A percentile compares a stretch with the other conserved stretches of the same genome.
These are phyloP conservation scores for Didymella segeticola DNA, from an alignment of 2,329 filamentous ascomycete genomes.

Conservation along the genomic window DNA sequence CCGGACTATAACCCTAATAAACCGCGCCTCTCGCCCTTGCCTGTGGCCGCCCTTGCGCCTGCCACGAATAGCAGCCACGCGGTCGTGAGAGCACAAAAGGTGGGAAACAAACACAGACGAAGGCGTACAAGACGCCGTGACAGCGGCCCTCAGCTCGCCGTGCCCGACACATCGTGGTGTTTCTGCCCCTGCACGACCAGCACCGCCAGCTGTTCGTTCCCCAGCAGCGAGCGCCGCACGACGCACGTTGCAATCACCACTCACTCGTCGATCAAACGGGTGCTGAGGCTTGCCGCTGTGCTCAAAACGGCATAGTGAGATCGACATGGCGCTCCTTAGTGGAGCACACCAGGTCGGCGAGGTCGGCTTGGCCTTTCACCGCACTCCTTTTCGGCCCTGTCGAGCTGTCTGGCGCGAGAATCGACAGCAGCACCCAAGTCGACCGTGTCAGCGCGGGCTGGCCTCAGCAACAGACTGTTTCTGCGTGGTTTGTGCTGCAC, in stretches of 20 bases:
- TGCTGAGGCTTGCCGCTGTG: constrained; percentile 42
- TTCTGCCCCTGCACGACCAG: constrained; percentile 12
- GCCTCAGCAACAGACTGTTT: constrained; percentile 6
- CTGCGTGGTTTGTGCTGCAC: constrained; percentile 16
- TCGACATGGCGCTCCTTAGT: constrained; percentile 37
- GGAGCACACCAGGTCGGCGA: constrained; percentile 47
- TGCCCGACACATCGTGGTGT: constrained; percentile 16
- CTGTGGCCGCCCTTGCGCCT: constrained; percentile 10
- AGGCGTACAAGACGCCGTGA: constrained; percentile 7
- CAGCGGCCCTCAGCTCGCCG: constrained; percentile 19
- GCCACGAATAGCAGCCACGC: constrained; percentile 19
- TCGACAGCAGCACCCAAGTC: constrained; percentile 3
- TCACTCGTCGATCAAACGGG: constrained; percentile 49
- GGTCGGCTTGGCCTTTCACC: constrained; percentile 36
- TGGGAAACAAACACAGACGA: neutral
- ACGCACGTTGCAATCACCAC: constrained; percentile 42
- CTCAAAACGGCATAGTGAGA: constrained; percentile 33
- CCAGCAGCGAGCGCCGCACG: constrained; percentile 33
- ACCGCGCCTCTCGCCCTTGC: constrained; percentile 20
- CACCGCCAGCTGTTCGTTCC: constrained; percentile 15
- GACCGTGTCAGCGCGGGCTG: constrained; percentile 22
- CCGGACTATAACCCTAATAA: constrained; percentile 17
- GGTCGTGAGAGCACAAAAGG: neutral
- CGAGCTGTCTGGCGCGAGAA: constrained; percentile 26
- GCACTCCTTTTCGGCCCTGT: constrained; percentile 38